phyloP scores from a whole-genome alignment of 2,329 filamentous ascomycete genomes.

The Ophiostoma montium region DNA sequence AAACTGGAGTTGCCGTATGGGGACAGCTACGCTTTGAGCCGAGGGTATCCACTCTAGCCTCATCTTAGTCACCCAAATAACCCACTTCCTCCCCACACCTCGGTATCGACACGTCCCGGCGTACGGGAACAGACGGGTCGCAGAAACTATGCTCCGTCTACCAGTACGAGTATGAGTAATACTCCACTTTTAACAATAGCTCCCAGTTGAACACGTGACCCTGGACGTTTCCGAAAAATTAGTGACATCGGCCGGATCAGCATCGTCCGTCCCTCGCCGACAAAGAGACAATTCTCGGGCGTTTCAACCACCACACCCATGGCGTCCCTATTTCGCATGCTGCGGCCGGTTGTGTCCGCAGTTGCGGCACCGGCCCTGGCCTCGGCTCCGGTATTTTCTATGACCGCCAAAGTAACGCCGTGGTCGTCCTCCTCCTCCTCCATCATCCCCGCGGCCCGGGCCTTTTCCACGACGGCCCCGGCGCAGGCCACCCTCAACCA shows the following conservation, averaged over 20 bases:
- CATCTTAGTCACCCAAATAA: background rate
- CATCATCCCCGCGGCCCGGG: conserved; percentile 19
- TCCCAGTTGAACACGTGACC: background rate
- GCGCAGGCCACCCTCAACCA: conserved; percentile 57
- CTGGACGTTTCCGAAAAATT: background rate
- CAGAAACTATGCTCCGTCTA: background rate
- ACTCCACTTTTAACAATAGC: too few relatives aligned
- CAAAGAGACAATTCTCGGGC: background rate
- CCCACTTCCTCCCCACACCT: background rate
- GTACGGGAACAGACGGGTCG: background rate
- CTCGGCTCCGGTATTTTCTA: background rate
- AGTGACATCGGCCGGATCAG: background rate
- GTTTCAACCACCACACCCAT: conserved; percentile 12
- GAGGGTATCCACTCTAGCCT: conserved; percentile 17
- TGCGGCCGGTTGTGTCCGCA: conserved; percentile 16
- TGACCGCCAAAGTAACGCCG: conserved; percentile 9
- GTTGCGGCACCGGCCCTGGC: background rate
- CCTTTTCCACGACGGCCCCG: conserved; percentile 29
- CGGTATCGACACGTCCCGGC: background rate
- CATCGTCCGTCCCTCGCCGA: background rate
- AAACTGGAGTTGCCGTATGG: conserved; percentile 6
- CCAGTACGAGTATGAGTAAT: background rate
- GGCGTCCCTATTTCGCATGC: conserved; percentile 21
- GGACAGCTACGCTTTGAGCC: conserved; percentile 14
- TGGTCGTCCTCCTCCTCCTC: conserved; percentile 13